These are phyloP conservation scores for Boletus reticuloceps DNA, from an alignment of 768 basidiomycete genomes.

Conservation along the genomic window DNA sequence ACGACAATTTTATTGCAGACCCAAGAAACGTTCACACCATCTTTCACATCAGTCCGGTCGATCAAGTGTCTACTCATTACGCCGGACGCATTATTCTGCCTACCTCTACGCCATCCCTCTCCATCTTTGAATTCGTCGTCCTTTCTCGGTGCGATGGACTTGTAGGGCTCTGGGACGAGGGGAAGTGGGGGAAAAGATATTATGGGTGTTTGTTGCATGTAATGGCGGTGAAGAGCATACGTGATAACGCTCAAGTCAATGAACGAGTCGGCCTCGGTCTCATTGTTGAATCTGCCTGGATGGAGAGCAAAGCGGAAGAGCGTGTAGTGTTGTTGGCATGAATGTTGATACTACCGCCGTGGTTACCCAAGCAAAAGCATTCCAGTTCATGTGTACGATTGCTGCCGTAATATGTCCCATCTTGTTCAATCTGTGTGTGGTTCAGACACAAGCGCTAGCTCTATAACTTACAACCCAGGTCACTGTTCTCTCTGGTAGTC, in stretches of 20 bases:
- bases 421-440: too few species aligned
- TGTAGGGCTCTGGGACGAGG: slow-evolving; percentile 10
- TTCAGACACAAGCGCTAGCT: too few species aligned
- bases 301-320: slow-evolving; percentile 4
- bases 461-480: too few species aligned
- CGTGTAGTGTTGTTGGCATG: slow-evolving; percentile 9
- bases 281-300: slow-evolving; percentile 18
- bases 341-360: not conserved
- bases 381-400: too few species aligned
- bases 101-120: not conserved
- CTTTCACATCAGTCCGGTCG: slow-evolving; percentile 9
- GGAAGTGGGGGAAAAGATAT: slow-evolving; percentile 7
- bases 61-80: not conserved
- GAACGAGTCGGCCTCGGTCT: slow-evolving; percentile 24
- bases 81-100: slow-evolving; percentile 21
- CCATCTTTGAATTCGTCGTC: slow-evolving; percentile 17
- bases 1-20: not conserved
- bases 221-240: slow-evolving; percentile 14
- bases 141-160: slow-evolving; percentile 10
- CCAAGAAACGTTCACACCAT: slow-evolving; percentile 1
- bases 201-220: slow-evolving; percentile 16
- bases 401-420: too few species aligned
- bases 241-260: slow-evolving; percentile 1
- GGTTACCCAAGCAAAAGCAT: too few species aligned
- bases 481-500: too few species aligned